Percentiles rank a stretch among this genome's conserved stretches.
These are phyloP conservation scores for Rhizopus delemar DNA, from an alignment of 371 early-diverging fungal species.

Conservation along the genomic window DNA sequence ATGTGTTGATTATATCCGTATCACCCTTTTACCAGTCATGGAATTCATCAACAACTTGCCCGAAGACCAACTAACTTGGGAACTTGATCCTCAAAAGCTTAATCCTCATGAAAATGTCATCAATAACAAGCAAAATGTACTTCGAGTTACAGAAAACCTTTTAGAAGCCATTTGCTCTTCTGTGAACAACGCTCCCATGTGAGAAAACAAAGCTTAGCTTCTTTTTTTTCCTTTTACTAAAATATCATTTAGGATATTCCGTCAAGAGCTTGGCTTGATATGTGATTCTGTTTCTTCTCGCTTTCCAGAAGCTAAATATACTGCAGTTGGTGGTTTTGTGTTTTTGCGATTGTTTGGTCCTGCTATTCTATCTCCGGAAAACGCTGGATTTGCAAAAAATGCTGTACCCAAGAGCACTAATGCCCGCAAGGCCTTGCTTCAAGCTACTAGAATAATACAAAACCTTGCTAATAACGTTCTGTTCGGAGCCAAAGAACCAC, in stretches of 20 bases:
- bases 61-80: constrained; percentile 60
- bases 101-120: constrained; percentile 56
- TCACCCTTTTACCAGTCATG: constrained; percentile 78
- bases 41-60: constrained; percentile 51
- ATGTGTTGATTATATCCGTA: constrained; percentile 79
- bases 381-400: constrained; percentile 50
- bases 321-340: constrained; percentile 92
- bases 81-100: constrained; percentile 82
- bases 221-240: neutral
- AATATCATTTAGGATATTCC: constrained; percentile 48
- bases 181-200: constrained; percentile 64
- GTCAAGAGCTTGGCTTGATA: constrained; percentile 77
- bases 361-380: constrained; percentile 86
- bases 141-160: constrained; percentile 71
- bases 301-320: constrained; percentile 83
- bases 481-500: constrained; percentile 91
- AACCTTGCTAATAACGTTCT: constrained; percentile 92
- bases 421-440: constrained; percentile 75
- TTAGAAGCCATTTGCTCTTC: constrained; percentile 83
- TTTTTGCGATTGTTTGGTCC: constrained; percentile 94
- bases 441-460: constrained; percentile 93
- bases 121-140: constrained; percentile 79
- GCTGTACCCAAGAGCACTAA: constrained; percentile 42
- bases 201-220: constrained; percentile 2
- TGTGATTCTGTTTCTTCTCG: constrained; percentile 71